These are phyloP conservation scores for Penicillium oxalicum DNA, from an alignment of 2,329 filamentous ascomycete species.

Conservation along the genomic window DNA sequence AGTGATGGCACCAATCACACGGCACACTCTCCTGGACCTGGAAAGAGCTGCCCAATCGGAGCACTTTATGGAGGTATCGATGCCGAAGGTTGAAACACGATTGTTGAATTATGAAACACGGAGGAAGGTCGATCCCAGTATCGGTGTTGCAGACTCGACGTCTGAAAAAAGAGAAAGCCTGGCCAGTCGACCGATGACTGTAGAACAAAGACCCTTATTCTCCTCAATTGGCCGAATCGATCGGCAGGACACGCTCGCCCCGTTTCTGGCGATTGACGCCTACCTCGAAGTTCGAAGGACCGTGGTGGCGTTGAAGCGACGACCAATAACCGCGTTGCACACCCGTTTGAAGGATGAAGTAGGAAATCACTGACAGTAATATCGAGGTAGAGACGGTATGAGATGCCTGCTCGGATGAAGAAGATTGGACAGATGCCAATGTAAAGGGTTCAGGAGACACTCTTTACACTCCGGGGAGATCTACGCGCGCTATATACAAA, in stretches of 20 bases:
- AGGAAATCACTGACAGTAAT: too few relatives aligned
- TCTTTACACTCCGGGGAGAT: neutral
- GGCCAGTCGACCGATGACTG: neutral
- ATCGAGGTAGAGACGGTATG: too few relatives aligned
- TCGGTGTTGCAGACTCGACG: slow-evolving; percentile 14
- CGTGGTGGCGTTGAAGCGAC: too few relatives aligned
- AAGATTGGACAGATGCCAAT: neutral
- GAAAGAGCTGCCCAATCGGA: slow-evolving; percentile 17
- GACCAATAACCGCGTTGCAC: too few relatives aligned
- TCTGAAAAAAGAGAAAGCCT: slow-evolving; percentile 8
- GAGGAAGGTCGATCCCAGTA: slow-evolving; percentile 11
- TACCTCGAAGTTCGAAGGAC: too few relatives aligned
- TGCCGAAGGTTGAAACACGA: slow-evolving; percentile 18
- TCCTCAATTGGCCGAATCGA: too few relatives aligned
- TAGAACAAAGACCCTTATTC: too few relatives aligned
- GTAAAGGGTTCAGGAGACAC: neutral
- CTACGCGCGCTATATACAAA: slow-evolving; percentile 20
- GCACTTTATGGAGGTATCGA: slow-evolving; percentile 2
- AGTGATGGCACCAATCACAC: slow-evolving; percentile 12
- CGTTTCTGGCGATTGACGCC: too few relatives aligned
- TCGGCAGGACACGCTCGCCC: too few relatives aligned
- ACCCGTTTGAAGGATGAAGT: too few relatives aligned
- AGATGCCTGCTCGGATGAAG: too few relatives aligned
- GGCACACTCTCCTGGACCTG: slow-evolving; percentile 6
- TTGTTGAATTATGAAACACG: slow-evolving; percentile 17